phyloP scores from a whole-genome alignment of 331 rosid genomes.

The Quercus phellos region DNA sequence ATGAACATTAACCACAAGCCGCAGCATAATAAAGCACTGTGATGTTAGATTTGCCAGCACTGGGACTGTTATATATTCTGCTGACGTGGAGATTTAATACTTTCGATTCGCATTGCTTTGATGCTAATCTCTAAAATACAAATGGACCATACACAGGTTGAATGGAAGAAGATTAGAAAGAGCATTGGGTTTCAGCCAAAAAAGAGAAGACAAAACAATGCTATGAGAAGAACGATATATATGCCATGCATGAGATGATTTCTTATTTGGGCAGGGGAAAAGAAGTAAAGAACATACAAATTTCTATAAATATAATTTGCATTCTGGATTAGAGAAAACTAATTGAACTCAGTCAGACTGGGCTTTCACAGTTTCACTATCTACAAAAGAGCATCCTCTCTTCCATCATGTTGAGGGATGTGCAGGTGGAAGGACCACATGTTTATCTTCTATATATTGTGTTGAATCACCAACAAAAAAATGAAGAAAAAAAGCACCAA shows the following conservation, averaged over 20 bases:
- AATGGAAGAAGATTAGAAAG: too few species aligned
- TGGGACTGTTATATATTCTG: too few species aligned
- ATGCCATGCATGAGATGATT: too few species aligned
- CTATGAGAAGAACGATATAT: too few species aligned
- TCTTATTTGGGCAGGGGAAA: too few species aligned
- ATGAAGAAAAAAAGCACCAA: conserved; percentile 26
- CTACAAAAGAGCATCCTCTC: conserved; percentile 65
- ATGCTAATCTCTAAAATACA: background rate
- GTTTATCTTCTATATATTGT: conserved; percentile 66
- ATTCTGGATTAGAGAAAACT: conserved; percentile 22
- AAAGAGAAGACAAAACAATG: too few species aligned
- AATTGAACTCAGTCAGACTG: conserved; percentile 32
- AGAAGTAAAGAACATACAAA: background rate
- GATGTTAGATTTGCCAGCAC: too few species aligned
- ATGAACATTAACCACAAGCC: too few species aligned
- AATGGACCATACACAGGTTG: background rate
- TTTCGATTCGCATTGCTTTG: background rate
- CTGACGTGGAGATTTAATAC: background rate
- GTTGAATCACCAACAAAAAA: conserved; percentile 42
- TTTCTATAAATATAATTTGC: background rate
- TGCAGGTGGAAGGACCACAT: conserved; percentile 48
- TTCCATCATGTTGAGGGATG: conserved; percentile 32
- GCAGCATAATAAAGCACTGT: too few species aligned
- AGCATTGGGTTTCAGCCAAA: too few species aligned
- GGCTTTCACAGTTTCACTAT: conserved; percentile 38